Percentiles rank a stretch among this genome's conserved stretches.
Conservation (phyloP, 441 rosid genomes). For the Breynia disticha region DNA sequence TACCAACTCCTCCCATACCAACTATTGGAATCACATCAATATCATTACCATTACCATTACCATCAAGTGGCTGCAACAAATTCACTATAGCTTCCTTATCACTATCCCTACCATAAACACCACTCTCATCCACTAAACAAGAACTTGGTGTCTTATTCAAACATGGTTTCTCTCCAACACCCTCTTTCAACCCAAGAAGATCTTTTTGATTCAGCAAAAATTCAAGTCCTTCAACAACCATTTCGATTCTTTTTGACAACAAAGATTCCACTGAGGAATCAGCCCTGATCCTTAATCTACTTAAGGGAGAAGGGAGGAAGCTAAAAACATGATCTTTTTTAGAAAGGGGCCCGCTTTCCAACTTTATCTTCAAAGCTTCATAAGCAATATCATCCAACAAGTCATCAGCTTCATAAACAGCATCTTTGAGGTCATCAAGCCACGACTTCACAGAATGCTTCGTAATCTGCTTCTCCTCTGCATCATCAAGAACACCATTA, state of each 20-base stretch:
- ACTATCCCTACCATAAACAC: constrained; percentile 15
- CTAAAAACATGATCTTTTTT: not conserved
- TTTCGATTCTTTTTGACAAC: not conserved
- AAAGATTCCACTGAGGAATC: not conserved
- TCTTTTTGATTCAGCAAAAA: constrained; percentile 11
- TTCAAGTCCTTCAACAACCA: constrained; percentile 14
- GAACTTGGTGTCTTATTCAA: constrained; percentile 1
- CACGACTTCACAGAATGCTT: constrained; percentile 13
- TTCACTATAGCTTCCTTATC: constrained; percentile 14
- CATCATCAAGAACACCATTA: constrained; percentile 20
- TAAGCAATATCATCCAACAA: constrained; percentile 27
- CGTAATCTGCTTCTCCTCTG: constrained; percentile 21
- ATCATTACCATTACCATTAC: not conserved
- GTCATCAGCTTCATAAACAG: constrained; percentile 29
- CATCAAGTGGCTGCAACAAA: constrained; percentile 1
- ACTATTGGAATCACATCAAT: constrained; percentile 18
- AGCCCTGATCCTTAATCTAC: not conserved
- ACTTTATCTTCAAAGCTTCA: not conserved
- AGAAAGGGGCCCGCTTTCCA: constrained; percentile 10
- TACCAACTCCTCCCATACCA: constrained; percentile 28
- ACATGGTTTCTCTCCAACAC: not conserved
- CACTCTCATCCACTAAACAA: constrained; percentile 12
- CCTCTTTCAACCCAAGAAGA: constrained; percentile 8
- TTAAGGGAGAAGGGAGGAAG: not conserved
- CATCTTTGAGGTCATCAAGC: constrained; percentile 27